Evolutionary conservation across 257 asterid species (phyloP).

Genomic region (Misopates orontium): DNA sequence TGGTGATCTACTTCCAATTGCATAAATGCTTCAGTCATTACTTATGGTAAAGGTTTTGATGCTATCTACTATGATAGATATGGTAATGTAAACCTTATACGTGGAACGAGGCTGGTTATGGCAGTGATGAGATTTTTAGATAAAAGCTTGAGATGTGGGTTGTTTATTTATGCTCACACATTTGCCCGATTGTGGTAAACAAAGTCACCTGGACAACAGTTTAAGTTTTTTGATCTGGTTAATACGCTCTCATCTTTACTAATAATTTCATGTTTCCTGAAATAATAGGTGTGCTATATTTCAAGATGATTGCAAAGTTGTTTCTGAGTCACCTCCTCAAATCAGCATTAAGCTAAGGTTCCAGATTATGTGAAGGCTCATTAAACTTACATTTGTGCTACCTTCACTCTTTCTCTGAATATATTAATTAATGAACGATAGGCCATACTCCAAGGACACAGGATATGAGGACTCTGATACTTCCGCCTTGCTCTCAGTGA

Average conservation of each 20-base stretch:
- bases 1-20: conserved; percentile 1
- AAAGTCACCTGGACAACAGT: not conserved
- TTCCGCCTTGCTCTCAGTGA: conserved; percentile 80
- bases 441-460: conserved; percentile 97
- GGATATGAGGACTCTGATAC: conserved; percentile 84
- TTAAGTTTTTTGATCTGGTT: not conserved
- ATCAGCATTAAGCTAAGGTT: conserved; percentile 84
- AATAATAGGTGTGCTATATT: conserved; percentile 85
- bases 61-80: too few relatives aligned
- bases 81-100: too few relatives aligned
- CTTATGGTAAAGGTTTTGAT: not conserved
- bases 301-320: conserved; percentile 82
- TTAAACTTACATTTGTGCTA: conserved; percentile 8
- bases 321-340: conserved; percentile 68
- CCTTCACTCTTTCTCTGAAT: conserved; percentile 25
- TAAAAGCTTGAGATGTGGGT: too few relatives aligned
- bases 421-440: conserved; percentile 41
- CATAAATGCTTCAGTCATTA: not conserved
- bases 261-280: conserved; percentile 30
- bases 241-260: conserved; percentile 11
- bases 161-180: too few relatives aligned
- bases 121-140: too few relatives aligned
- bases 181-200: too few relatives aligned
- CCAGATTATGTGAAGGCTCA: conserved; percentile 26
- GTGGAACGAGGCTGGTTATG: too few relatives aligned